Conservation (phyloP, 306 rosid genomes). For the Prunus fruticosa region DNA sequence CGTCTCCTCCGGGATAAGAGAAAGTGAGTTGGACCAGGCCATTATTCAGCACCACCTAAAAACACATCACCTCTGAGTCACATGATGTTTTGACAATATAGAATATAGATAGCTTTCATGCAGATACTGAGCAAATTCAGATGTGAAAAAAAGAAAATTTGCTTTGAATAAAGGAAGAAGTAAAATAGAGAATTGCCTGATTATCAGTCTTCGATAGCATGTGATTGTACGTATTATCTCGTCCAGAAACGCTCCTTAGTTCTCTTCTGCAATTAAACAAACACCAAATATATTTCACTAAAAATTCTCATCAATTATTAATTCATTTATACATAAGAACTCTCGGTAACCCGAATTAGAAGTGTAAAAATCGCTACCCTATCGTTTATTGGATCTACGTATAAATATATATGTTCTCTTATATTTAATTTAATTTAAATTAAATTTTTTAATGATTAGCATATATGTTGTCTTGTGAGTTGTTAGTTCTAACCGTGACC, state of each 20-base stretch:
- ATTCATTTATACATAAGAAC: neutral
- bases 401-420: neutral
- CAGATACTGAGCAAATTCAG: neutral
- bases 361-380: neutral
- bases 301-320: neutral
- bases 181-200: neutral
- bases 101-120: neutral
- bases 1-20: conserved; percentile 54
- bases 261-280: conserved; percentile 6
- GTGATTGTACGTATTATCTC: too few species aligned
- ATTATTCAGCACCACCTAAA: conserved; percentile 56
- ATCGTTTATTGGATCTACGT: neutral
- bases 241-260: neutral
- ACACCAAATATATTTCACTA: neutral
- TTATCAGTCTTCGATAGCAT: neutral
- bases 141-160: neutral
- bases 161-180: neutral
- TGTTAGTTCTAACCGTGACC: neutral
- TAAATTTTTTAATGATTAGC: neutral
- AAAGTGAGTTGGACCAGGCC: conserved; percentile 52
- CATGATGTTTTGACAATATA: neutral
- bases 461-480: neutral
- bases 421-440: neutral
- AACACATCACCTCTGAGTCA: neutral
- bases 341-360: neutral